Evolutionary conservation across 2,329 filamentous ascomycete species (phyloP), one percentile per base, ranked within the genome.

Genomic region (Aspergillus japonicus): DNA sequence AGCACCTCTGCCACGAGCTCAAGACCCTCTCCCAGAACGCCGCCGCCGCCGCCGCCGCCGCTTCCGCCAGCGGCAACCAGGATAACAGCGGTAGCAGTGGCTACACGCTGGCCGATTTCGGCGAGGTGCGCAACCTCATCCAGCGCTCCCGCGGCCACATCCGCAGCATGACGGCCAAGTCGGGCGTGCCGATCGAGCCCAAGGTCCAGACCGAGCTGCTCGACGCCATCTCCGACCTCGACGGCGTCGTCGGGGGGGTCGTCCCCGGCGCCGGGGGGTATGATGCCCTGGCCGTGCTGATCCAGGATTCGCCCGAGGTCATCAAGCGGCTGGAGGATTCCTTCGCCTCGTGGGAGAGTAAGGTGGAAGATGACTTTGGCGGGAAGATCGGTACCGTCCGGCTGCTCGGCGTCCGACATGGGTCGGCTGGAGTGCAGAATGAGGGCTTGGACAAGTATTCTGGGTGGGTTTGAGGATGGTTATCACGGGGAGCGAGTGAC

Each of bases 231-330:
- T 84, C 82, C 3, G 74, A 78, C 4, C 78, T 97, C 1, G 83
- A 89, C 0, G 95, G 94, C 5, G 92, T 98, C 3, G 85, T 93
- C 64, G 93, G 92, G 0, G 95, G 93, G 0, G 92, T 98, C 0
- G 95, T 97, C 0, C 95, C 95, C 0, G 95, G 95, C 0, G 95
- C 95, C 0, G 95, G 95, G 10, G 95, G 95, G 0, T 97, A 90
- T 71, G 95, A 99, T 80, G 95, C 95, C 1, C 83, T 96, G 57
- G 90, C 89, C 0, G 75, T 99, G 61, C 75, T 99, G 60, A 85
- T 96, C 64, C 83, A 84, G 68, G 91, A 97, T 68, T 87, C 90
- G 56, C 82, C 81, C 39, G 83, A 82, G 52, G 90, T 91, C 1
- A 78, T 89, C 57, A 71, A 72, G 23, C 78, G 80, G 12, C 75